Conservation (phyloP, 495 filamentous ascomycete species). For the Tetracladium setigerum region DNA sequence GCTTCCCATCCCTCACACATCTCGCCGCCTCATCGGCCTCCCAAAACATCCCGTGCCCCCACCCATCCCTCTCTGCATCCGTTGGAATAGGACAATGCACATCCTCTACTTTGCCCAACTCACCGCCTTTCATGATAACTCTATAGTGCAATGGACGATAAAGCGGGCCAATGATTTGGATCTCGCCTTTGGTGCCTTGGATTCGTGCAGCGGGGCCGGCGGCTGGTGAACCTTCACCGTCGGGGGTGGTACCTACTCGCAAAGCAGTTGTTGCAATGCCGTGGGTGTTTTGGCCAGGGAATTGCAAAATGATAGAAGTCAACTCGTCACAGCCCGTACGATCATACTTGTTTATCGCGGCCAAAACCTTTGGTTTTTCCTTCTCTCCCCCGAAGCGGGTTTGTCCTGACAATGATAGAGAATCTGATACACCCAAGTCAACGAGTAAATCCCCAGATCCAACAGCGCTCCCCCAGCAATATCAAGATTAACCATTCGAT, state of each 20-base stretch:
- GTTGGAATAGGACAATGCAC: conserved; percentile 57
- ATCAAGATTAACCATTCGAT: conserved; percentile 83
- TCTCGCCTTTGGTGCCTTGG: conserved; percentile 79
- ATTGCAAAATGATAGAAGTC: conserved; percentile 72
- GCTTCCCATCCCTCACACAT: conserved; percentile 74
- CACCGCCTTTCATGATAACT: conserved; percentile 31
- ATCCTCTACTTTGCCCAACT: conserved; percentile 38
- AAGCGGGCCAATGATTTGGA: conserved; percentile 69
- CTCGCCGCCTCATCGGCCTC: conserved; percentile 87
- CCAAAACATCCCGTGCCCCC: conserved; percentile 87
- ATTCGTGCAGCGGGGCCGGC: conserved; percentile 69
- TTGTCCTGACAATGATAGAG: conserved; percentile 49
- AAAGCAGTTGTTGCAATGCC: conserved; percentile 76
- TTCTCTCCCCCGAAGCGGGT: conserved; percentile 29
- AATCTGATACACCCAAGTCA: conserved; percentile 92
- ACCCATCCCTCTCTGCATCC: conserved; percentile 33
- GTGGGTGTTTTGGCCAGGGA: conserved; percentile 55
- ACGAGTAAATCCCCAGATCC: conserved; percentile 80
- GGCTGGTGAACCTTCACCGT: conserved; percentile 55
- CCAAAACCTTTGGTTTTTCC: conserved; percentile 35
- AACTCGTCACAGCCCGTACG: conserved; percentile 76
- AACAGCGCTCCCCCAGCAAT: conserved; percentile 79
- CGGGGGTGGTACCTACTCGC: conserved; percentile 40
- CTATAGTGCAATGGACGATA: conserved; percentile 63
- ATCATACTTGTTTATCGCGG: conserved; percentile 67